Evolutionary conservation across 129 eudicot species (phyloP).

Genomic region (Helianthus tuberosus): DNA sequence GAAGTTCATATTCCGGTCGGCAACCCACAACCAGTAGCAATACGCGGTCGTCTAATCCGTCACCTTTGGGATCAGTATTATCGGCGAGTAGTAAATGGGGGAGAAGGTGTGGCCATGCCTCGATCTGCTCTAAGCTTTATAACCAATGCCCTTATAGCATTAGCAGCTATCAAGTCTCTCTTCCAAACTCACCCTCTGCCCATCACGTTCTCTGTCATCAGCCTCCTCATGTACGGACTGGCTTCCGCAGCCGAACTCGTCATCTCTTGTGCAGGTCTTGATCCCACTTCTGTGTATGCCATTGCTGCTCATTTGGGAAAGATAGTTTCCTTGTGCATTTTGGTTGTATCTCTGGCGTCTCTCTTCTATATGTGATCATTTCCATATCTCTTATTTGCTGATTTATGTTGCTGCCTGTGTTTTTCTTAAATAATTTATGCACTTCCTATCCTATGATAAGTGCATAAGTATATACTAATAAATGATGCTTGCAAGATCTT

Average conservation of each 20-base stretch:
- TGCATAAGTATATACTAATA: no score
- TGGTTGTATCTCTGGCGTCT: background rate
- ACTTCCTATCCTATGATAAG: no score
- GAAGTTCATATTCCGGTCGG: background rate
- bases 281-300: slow-evolving; percentile 14
- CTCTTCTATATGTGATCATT: slow-evolving; percentile 13
- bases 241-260: slow-evolving; percentile 1
- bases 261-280: no score
- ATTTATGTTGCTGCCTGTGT: no score
- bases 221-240: slow-evolving; percentile 8
- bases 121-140: background rate
- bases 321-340: background rate
- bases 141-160: background rate
- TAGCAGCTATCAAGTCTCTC: background rate
- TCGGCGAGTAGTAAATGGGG: background rate
- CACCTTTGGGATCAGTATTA: background rate
- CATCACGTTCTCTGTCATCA: background rate
- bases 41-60: background rate
- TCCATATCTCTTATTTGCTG: no score
- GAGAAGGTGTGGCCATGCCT: background rate
- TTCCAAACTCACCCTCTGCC: slow-evolving; percentile 12
- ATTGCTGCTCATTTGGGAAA: slow-evolving; percentile 9
- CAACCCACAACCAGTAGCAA: background rate
- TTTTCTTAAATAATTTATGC: no score
- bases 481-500: no score